Conservation (phyloP, 75 land plant species). For the Azolla pinnata region DNA sequence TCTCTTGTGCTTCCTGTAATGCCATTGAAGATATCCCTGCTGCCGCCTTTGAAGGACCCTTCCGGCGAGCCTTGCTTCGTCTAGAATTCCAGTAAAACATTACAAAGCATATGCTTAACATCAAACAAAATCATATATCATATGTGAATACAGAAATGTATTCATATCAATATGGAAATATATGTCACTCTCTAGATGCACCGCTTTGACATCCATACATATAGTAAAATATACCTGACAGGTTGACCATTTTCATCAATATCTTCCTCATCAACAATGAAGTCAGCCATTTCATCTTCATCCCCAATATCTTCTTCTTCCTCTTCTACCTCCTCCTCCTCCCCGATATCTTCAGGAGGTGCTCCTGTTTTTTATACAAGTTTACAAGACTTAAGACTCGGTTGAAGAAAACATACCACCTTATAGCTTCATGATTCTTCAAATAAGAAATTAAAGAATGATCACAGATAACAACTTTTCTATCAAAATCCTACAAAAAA, state of each 20-base stretch:
- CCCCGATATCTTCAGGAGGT: conserved; percentile 69
- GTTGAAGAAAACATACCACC: no score
- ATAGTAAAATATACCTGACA: conserved; percentile 36
- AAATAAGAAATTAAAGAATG: no score
- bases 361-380: no score
- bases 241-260: conserved; percentile 78
- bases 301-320: conserved; percentile 70
- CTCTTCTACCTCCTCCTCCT: conserved; percentile 76
- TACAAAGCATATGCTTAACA: no score
- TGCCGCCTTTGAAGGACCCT: conserved; percentile 46
- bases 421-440: no score
- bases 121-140: no score
- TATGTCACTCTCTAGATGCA: background rate
- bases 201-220: background rate
- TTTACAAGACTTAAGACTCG: no score
- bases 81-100: no score
- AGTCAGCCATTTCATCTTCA: conserved; percentile 97
- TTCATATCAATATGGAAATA: no score
- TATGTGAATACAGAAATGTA: no score
- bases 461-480: no score
- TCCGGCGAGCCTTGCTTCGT: conserved; percentile 41
- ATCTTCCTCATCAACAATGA: conserved; percentile 91
- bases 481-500: no score
- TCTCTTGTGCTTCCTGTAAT: conserved; percentile 86
- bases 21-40: conserved; percentile 74